Evolutionary conservation across 768 basidiomycete species (phyloP), one percentile per base, ranked within the genome.

Genomic region (Suillus cothurnatus): DNA sequence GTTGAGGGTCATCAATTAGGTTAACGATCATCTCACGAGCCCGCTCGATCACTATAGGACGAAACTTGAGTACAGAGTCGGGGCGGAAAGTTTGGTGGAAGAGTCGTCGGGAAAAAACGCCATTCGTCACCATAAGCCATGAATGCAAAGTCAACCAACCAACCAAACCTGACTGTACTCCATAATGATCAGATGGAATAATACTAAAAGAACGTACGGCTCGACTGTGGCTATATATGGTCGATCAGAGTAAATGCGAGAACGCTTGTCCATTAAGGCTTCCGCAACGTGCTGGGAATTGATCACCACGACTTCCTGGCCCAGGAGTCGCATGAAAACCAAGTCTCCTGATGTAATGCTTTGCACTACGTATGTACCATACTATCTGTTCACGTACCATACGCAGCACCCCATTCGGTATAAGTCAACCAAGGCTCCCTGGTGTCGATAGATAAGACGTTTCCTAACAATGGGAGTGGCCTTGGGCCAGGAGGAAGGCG

Each of bases 391-490:
- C n/a, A 26, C 55, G 6, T 38, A 60, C 71, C 72, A 49, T 68
- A 79, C 50, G 69, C 66, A 62, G 70, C 70, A n/a, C 61, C 68
- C 79, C 78, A 79, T 21, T 74, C 64, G 0, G 69, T 63, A 64
- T 76, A 79, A n/a, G 73, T 75, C 23, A 73, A 38, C 74, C 76
- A 79, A 9, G 73, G 67, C 39, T 76, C 67, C 3, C 72, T 57
- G 43, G 71, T 69, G n/a, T 76, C 74, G 19, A 78, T 65, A 28
- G 75, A 71, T n/a, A 69, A 68, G 58, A 77, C 56, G 47, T 76
- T 78, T 12, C 80, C 80, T 21, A 81, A 64, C 17, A 80, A n/a
- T 3, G 76, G 77, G n/a, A 71, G 70, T 2, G 76, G 74, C 49
- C 64, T 71, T 2, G 79, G 79, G 15, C 79, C 79, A 19, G 80